Evolutionary conservation across 306 rosid genomes (phyloP).

Genomic region (Rosa lucieae): DNA sequence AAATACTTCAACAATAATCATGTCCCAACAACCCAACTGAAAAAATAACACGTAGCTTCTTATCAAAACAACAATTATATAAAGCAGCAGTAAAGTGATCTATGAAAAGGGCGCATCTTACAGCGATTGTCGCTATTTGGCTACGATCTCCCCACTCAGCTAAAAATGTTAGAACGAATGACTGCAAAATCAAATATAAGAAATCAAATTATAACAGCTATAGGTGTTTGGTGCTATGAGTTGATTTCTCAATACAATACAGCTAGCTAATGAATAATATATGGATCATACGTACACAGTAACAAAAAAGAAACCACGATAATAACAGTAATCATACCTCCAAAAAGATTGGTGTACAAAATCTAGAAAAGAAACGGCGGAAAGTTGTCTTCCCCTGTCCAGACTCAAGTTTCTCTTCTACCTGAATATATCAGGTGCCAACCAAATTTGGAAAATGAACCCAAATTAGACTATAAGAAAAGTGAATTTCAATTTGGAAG

Average conservation of each 20-base stretch:
- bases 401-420: constrained; percentile 92
- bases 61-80: neutral
- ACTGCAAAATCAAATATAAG: constrained; percentile 47
- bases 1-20: neutral
- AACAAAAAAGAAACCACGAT: neutral
- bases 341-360: constrained; percentile 95
- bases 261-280: neutral
- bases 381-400: constrained; percentile 86
- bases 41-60: neutral
- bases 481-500: constrained; percentile 1
- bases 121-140: constrained; percentile 99
- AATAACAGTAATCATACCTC: constrained; percentile 50
- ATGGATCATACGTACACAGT: neutral
- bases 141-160: constrained; percentile 99
- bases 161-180: constrained; percentile 86
- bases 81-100: constrained; percentile 11
- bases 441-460: constrained; percentile 25
- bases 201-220: constrained; percentile 12
- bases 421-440: constrained; percentile 43
- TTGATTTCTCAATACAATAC: neutral
- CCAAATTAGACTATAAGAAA: constrained; percentile 14
- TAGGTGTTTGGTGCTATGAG: neutral
- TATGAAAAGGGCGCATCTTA: constrained; percentile 38
- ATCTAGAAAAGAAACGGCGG: constrained; percentile 87
- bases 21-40: neutral